Base-by-base conservation (phyloP, 805 yeast species). In the Lipomyces chichibuensis region DNA sequence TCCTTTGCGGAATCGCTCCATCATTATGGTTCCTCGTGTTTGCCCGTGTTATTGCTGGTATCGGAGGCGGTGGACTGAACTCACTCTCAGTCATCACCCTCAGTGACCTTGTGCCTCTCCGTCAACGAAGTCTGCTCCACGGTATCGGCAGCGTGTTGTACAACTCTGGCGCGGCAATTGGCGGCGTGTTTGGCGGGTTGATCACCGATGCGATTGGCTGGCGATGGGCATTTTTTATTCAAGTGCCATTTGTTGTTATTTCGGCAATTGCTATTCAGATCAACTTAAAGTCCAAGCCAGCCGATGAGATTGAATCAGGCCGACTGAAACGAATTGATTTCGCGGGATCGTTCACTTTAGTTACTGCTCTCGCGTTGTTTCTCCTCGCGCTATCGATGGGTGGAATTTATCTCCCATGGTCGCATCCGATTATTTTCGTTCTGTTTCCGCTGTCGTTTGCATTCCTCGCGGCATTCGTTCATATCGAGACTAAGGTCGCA, bases 41-140 rank as follows among this genome's bases (percentile, higher is more conserved):
- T 56, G 75, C 74, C 0, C 82, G 96, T 71, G 87, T 91, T 69
- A 81, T 92, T 61, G 88, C 96, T 29, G 97, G 97, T 20, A 84
- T 90, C 63, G 97, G 97, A 14, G 97, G 96, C n/a, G 95, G 96
- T 8, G 97, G 97, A 0, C 85, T 92, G 74, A 86, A 88, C 63
- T 84, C 93, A 0, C 79, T 91, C 71, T 84, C 91, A 20, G 88
- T 96, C 11, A 89, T 92, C 66, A 83, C 92, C 2, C 83, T 89
- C 72, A 85, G 91, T 25, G 97, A 92, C 76, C 80, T 91, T 59
- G 88, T 92, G 32, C 88, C 95, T 1, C 65, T 89, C 66, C 82
- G 95, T 64, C 85, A 88, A 54, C 82, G 97, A 66, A 97, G 96
- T 1, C 77, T 90, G 37, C 91, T 85, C 76, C 97, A 92, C 75